Evolutionary conservation across 331 rosid genomes (phyloP).

Genomic region (Malus hybrid): DNA sequence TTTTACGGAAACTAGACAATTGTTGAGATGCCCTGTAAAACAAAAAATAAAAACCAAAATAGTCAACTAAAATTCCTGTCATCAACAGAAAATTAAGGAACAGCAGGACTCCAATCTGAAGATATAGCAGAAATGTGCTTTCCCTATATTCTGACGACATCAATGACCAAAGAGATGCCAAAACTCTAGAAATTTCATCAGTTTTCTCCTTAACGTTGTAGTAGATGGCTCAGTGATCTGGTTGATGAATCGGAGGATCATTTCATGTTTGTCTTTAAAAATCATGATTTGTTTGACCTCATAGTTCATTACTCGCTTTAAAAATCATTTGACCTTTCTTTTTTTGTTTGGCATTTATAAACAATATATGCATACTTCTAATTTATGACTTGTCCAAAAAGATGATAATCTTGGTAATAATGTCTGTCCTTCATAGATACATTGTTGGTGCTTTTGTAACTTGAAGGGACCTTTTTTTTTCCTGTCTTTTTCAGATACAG

Average conservation of each 20-base stretch:
- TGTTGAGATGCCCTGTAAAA: not conserved
- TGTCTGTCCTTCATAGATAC: not conserved
- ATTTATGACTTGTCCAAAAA: not conserved
- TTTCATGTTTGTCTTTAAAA: not conserved
- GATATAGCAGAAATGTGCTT: not conserved
- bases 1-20: not conserved
- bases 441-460: not conserved
- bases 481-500: constrained; percentile 48
- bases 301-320: not conserved
- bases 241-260: not conserved
- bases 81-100: not conserved
- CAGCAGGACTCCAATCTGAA: not conserved
- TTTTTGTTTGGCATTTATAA: not conserved
- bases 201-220: not conserved
- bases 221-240: not conserved
- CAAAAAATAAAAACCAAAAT: not conserved
- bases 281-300: not conserved
- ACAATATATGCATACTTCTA: not conserved
- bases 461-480: not conserved
- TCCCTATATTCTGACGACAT: not conserved
- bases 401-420: not conserved
- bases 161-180: not conserved
- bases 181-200: not conserved
- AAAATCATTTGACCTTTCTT: not conserved
- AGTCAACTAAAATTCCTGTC: not conserved